Evolutionary conservation across 2,329 filamentous ascomycete genomes (phyloP).

Genomic region (Chaetomium sp.): DNA sequence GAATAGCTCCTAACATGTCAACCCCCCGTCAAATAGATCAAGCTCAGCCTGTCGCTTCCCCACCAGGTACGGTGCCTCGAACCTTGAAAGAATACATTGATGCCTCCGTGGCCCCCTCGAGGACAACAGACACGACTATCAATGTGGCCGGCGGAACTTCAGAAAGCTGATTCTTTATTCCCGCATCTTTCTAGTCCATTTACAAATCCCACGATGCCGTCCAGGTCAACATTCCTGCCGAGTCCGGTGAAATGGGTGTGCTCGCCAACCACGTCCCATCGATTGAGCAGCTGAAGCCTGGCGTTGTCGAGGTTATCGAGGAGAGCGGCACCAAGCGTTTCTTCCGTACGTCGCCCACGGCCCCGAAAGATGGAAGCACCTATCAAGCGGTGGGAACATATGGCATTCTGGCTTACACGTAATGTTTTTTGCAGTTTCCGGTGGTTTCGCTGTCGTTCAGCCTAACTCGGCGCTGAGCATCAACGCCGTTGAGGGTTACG

Average conservation of each 20-base stretch:
- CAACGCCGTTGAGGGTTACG: constrained; percentile 93
- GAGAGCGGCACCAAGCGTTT: constrained; percentile 94
- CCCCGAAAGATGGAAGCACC: neutral
- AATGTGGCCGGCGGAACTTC: neutral
- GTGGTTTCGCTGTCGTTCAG: constrained; percentile 95
- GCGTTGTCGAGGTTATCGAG: constrained; percentile 90
- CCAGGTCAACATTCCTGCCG: constrained; percentile 98
- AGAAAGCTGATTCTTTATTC: constrained; percentile 39
- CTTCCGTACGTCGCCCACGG: constrained; percentile 67
- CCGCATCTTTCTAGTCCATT: constrained; percentile 56
- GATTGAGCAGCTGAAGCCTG: constrained; percentile 98
- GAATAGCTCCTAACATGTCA: constrained; percentile 2
- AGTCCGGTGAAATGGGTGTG: constrained; percentile 98
- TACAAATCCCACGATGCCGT: constrained; percentile 66
- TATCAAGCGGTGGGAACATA: neutral
- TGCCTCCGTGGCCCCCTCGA: constrained; percentile 21
- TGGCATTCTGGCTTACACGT: constrained; percentile 12
- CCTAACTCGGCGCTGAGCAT: constrained; percentile 93
- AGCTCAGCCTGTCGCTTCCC: constrained; percentile 94
- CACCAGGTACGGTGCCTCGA: constrained; percentile 74
- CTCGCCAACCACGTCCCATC: constrained; percentile 98
- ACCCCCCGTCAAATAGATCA: constrained; percentile 54
- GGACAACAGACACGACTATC: constrained; percentile 6
- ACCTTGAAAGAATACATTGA: neutral
- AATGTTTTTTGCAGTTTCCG: constrained; percentile 60